A percentile compares a stretch with the other conserved stretches of the same genome.
Conservation (phyloP, 768 basidiomycete species). For the Termitomyces sp. region DNA sequence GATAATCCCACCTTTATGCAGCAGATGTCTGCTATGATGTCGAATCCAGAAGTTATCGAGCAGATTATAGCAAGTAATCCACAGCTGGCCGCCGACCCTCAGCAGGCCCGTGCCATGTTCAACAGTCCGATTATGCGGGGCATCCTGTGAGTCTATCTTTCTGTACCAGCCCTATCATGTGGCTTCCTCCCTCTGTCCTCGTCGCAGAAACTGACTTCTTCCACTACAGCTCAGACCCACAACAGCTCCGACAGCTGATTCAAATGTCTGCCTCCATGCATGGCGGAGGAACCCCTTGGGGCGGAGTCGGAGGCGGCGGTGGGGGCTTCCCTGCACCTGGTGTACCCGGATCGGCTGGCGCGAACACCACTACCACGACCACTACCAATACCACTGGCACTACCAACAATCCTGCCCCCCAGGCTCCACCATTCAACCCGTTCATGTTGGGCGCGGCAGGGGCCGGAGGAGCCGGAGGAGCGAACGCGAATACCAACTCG, state of each 20-base stretch:
- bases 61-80: conserved; percentile 82
- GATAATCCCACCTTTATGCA: conserved; percentile 78
- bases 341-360: conserved; percentile 30
- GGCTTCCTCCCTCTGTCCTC: not conserved
- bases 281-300: conserved; percentile 13
- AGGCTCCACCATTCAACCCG: conserved; percentile 16
- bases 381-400: conserved; percentile 15
- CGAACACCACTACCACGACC: conserved; percentile 8
- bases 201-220: not conserved
- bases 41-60: conserved; percentile 84
- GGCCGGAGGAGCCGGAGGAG: conserved; percentile 12
- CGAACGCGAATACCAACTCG: conserved; percentile 24
- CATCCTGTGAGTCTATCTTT: conserved; percentile 3
- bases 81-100: conserved; percentile 65
- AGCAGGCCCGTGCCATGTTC: conserved; percentile 72
- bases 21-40: conserved; percentile 84
- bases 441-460: conserved; percentile 7
- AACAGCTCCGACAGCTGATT: conserved; percentile 67
- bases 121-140: conserved; percentile 19
- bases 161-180: not conserved
- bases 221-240: conserved; percentile 60
- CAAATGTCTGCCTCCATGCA: conserved; percentile 61
- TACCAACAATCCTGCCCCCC: conserved; percentile 16
- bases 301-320: conserved; percentile 17
- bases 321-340: conserved; percentile 60